Evolutionary conservation across 1,139 yeast genomes (phyloP).

Genomic region (Barnettozyma hawaiiensis): DNA sequence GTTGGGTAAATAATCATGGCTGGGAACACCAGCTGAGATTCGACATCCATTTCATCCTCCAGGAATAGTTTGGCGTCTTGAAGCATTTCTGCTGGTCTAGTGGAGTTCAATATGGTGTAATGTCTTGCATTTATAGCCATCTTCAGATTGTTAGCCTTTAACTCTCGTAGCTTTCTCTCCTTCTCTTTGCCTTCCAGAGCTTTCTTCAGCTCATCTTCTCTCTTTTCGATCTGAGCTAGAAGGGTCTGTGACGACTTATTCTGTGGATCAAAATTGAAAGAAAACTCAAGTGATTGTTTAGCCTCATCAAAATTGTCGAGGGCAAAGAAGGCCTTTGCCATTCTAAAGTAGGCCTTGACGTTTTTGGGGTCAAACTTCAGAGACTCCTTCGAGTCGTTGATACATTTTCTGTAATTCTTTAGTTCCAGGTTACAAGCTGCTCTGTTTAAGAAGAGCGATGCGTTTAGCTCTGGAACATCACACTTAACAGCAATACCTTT

Average conservation of each 20-base stretch:
- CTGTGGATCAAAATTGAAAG: slow-evolving; percentile 52
- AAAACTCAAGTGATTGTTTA: slow-evolving; percentile 57
- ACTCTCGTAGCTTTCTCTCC: slow-evolving; percentile 28
- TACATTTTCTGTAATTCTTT: slow-evolving; percentile 78
- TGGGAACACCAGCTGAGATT: slow-evolving; percentile 76
- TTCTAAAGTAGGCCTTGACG: slow-evolving; percentile 79
- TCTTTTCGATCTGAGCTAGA: slow-evolving; percentile 35
- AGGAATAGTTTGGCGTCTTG: slow-evolving; percentile 39
- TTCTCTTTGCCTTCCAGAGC: slow-evolving; percentile 24
- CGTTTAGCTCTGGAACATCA: slow-evolving; percentile 47
- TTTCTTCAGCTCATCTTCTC: slow-evolving; percentile 30
- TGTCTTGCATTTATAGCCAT: slow-evolving; percentile 55
- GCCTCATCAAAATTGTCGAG: slow-evolving; percentile 73
- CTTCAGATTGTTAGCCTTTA: slow-evolving; percentile 34
- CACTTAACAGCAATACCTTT: slow-evolving; percentile 74
- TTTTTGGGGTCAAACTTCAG: slow-evolving; percentile 60
- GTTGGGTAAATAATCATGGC: slow-evolving; percentile 80
- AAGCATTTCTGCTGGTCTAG: slow-evolving; percentile 39
- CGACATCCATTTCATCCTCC: slow-evolving; percentile 67
- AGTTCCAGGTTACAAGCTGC: slow-evolving; percentile 90
- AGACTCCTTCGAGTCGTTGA: slow-evolving; percentile 79
- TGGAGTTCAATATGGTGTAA: slow-evolving; percentile 42
- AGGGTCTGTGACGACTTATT: slow-evolving; percentile 49
- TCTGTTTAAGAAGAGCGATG: slow-evolving; percentile 68
- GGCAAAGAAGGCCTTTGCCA: slow-evolving; percentile 73